Evolutionary conservation across 108 stramenopile genomes (phyloP).

Genomic region (Parietichytrium sp.): DNA sequence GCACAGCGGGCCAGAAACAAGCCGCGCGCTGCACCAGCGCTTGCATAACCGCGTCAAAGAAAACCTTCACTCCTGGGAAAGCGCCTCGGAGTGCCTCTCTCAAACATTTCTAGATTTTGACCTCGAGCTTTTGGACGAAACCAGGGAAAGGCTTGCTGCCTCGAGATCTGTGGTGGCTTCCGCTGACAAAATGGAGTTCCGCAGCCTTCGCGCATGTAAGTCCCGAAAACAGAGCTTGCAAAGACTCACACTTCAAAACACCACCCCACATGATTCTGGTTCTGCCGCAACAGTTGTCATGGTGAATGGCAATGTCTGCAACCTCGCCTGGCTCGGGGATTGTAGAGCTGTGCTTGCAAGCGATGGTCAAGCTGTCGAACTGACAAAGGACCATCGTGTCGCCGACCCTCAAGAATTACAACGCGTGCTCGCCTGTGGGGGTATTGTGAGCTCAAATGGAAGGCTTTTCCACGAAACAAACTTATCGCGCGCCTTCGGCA

Average conservation of each 20-base stretch:
- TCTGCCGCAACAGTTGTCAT: neutral
- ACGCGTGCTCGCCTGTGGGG: neutral
- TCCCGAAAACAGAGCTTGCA: neutral
- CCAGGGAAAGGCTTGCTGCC: neutral
- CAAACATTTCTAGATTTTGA: neutral
- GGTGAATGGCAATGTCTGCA: neutral
- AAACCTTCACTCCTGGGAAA: neutral
- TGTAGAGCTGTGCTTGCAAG: neutral
- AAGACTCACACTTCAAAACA: neutral
- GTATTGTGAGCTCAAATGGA: neutral
- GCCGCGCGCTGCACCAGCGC: neutral
- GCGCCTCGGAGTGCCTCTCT: neutral
- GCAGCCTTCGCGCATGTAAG: neutral
- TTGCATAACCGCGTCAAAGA: neutral
- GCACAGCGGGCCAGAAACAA: neutral
- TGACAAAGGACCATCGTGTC: neutral
- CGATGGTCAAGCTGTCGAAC: neutral
- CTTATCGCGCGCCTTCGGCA: conserved; percentile 9
- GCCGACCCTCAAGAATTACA: neutral
- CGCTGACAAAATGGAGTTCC: neutral
- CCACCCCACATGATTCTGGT: neutral
- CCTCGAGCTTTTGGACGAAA: neutral
- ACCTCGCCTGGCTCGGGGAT: conserved; percentile 34
- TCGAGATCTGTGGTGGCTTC: too few relatives aligned
- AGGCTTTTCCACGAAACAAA: neutral